Conservation (phyloP, 257 asterid genomes). For the Solanum appendiculatum region DNA sequence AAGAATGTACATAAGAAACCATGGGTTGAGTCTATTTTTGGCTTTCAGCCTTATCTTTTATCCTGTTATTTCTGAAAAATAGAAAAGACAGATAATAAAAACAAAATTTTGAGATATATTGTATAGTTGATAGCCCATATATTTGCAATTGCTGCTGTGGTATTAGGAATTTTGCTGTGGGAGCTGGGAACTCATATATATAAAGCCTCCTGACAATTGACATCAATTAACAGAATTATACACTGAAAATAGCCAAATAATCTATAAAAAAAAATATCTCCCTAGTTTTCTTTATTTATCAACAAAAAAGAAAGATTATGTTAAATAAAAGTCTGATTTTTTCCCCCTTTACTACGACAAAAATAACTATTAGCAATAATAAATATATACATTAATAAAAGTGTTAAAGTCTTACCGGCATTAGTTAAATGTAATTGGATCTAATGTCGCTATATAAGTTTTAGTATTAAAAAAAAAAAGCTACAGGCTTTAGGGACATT, state of each 20-base stretch:
- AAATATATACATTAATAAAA: too few species aligned
- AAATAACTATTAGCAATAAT: too few species aligned
- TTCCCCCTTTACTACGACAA: too few species aligned
- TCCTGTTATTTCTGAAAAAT: not conserved
- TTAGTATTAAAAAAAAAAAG: too few species aligned
- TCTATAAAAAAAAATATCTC: not conserved
- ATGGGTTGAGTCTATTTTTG: not conserved
- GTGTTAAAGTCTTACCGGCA: too few species aligned
- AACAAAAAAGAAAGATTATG: not conserved
- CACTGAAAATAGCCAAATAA: not conserved
- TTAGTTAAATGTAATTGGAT: too few species aligned
- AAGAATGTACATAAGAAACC: not conserved
- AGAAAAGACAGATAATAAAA: not conserved
- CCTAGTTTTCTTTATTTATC: not conserved
- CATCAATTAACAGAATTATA: not conserved
- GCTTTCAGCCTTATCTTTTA: not conserved
- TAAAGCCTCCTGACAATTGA: not conserved
- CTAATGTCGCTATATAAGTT: too few species aligned
- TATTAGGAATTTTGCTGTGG: not conserved
- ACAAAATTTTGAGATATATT: not conserved
- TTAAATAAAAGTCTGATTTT: too few species aligned
- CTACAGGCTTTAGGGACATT: too few species aligned
- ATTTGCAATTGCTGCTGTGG: not conserved
- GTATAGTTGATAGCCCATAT: not conserved
- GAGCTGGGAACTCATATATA: not conserved